Evolutionary conservation across 495 filamentous ascomycete genomes (phyloP).

Genomic region (Hypoxylon crocopeplum): DNA sequence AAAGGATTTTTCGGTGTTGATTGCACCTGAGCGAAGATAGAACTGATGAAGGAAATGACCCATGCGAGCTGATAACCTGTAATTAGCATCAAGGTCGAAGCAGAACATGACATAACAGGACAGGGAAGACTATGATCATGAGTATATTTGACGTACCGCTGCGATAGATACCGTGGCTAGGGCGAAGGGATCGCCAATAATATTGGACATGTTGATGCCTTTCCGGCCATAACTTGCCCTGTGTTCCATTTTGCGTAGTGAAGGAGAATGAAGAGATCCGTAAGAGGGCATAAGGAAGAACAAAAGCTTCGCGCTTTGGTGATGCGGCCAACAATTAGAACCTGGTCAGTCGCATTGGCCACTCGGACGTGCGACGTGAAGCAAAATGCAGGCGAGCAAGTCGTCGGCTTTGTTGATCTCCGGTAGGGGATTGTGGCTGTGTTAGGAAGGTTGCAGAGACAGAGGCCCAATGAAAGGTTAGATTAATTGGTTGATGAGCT

Average conservation of each 20-base stretch:
- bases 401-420: constrained; percentile 26
- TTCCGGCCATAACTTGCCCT: constrained; percentile 62
- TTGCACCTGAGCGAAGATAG: constrained; percentile 72
- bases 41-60: constrained; percentile 88
- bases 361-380: constrained; percentile 21
- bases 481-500: neutral
- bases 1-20: constrained; percentile 49
- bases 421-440: constrained; percentile 29
- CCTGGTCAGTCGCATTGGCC: constrained; percentile 17
- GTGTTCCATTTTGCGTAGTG: constrained; percentile 82
- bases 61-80: constrained; percentile 84
- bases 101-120: too few species aligned
- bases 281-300: constrained; percentile 71
- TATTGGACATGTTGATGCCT: constrained; percentile 80
- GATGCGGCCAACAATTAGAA: constrained; percentile 25
- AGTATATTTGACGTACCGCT: constrained; percentile 64
- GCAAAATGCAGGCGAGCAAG: constrained; percentile 19
- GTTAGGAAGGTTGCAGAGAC: constrained; percentile 14
- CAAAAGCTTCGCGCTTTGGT: constrained; percentile 20
- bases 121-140: neutral
- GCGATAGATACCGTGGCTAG: constrained; percentile 93
- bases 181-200: constrained; percentile 95
- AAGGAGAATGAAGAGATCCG: constrained; percentile 75
- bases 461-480: constrained; percentile 4
- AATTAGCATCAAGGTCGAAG: too few species aligned